A percentile compares a stretch with the other conserved stretches of the same genome.
Evolutionary conservation across 2,329 filamentous ascomycete genomes (phyloP).

Genomic region (Leptographium galeiforme): DNA sequence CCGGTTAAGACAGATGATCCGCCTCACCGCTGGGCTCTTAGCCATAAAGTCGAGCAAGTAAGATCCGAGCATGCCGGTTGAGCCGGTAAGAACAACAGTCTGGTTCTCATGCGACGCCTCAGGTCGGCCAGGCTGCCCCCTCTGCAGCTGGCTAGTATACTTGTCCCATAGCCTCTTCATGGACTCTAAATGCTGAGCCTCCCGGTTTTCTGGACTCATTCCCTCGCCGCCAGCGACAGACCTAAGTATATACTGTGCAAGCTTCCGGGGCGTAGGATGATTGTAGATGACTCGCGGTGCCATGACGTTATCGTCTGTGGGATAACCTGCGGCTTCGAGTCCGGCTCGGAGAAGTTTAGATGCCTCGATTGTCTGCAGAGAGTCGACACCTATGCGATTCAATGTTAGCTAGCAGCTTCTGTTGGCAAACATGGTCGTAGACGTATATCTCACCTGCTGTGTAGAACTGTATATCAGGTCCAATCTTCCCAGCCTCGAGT

Average conservation of each 20-base stretch:
- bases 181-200: constrained; percentile 8
- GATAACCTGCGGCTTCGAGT: constrained; percentile 17
- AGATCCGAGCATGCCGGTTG: constrained; percentile 33
- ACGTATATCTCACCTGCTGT: constrained; percentile 11
- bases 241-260: constrained; percentile 19
- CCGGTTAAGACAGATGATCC: constrained; percentile 35
- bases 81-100: constrained; percentile 32
- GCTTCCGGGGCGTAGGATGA: constrained; percentile 22
- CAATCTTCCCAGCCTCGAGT: constrained; percentile 15
- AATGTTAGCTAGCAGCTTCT: too few relatives aligned
- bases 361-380: constrained; percentile 26
- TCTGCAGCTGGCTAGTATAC: constrained; percentile 20
- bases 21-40: constrained; percentile 14
- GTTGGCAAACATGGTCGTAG: too few relatives aligned
- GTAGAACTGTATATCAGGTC: constrained; percentile 24
- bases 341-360: constrained; percentile 22
- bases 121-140: constrained; percentile 14
- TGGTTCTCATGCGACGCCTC: constrained; percentile 18
- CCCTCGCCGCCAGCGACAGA: neutral
- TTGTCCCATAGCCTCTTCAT: constrained; percentile 23
- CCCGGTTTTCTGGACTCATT: neutral
- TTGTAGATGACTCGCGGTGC: constrained; percentile 26
- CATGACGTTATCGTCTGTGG: constrained; percentile 20
- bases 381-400: constrained; percentile 21
- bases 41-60: constrained; percentile 29